These are phyloP conservation scores for Panellus pusillus DNA, from an alignment of 768 basidiomycete genomes.

Conservation along the genomic window DNA sequence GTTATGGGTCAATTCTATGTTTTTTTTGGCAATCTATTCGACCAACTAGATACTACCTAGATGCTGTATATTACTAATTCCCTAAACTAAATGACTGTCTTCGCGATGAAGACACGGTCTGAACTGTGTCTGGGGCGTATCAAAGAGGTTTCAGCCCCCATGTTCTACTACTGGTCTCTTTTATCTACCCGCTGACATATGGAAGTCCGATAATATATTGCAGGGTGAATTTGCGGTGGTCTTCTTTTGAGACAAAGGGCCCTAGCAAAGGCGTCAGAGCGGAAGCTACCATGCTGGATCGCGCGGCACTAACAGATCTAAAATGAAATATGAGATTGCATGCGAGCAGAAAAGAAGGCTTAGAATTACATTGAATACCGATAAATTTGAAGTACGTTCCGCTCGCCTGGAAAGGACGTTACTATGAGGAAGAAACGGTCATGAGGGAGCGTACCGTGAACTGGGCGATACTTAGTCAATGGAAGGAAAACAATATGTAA, in stretches of 20 bases:
- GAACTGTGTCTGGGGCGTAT: too few species aligned
- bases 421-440: background rate
- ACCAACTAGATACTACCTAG: too few species aligned
- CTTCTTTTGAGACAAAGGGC: constrained; percentile 63
- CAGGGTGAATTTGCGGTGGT: constrained; percentile 49
- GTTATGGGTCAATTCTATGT: too few species aligned
- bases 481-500: background rate
- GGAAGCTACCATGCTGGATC: background rate
- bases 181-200: constrained; percentile 35
- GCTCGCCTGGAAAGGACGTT: constrained; percentile 36
- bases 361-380: constrained; percentile 49
- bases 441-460: constrained; percentile 6
- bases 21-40: too few species aligned
- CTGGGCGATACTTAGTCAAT: background rate
- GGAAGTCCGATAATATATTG: constrained; percentile 48
- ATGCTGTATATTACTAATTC: too few species aligned
- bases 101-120: too few species aligned
- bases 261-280: constrained; percentile 32
- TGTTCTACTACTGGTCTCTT: too few species aligned
- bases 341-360: background rate
- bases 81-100: too few species aligned
- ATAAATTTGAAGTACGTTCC: constrained; percentile 54
- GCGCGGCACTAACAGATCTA: constrained; percentile 41
- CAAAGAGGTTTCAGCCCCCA: too few species aligned
- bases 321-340: constrained; percentile 7